These are phyloP conservation scores for Arctostaphylos glauca DNA, from an alignment of 148 eudicot genomes.

Conservation along the genomic window DNA sequence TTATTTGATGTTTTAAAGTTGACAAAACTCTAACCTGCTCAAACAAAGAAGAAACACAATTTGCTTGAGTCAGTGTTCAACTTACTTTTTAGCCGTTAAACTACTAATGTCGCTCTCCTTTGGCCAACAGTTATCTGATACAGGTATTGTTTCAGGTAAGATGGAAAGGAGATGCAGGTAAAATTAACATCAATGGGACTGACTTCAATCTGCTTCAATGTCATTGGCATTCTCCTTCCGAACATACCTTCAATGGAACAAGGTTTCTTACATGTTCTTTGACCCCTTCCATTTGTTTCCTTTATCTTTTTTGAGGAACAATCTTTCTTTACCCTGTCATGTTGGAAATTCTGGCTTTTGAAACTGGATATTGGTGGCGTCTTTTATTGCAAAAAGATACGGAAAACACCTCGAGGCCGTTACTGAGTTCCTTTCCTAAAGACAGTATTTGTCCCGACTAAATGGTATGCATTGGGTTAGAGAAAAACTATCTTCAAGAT, in stretches of 20 bases:
- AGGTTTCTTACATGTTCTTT: slow-evolving; percentile 15
- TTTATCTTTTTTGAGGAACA: no score
- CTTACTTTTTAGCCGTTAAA: not conserved
- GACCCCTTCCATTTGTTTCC: no score
- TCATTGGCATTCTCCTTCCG: slow-evolving; percentile 48
- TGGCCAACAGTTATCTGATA: not conserved
- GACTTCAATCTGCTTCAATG: slow-evolving; percentile 28
- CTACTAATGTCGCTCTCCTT: not conserved
- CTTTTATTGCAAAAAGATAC: no score
- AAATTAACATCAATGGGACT: slow-evolving; percentile 28
- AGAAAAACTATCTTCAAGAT: no score
- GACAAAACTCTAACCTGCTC: not conserved
- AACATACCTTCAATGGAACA: slow-evolving; percentile 39
- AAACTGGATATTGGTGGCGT: no score
- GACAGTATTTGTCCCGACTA: no score
- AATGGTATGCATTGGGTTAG: no score
- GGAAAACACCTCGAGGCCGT: no score
- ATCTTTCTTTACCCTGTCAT: no score
- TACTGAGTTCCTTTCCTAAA: no score
- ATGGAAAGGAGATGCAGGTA: slow-evolving; percentile 44
- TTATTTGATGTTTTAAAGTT: not conserved
- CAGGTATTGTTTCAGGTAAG: slow-evolving; percentile 21
- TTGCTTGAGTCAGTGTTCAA: not conserved
- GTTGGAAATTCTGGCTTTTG: no score
- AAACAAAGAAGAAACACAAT: not conserved